Percentiles rank a stretch among this genome's conserved stretches.
phyloP scores from a whole-genome alignment of 1,284 basidiomycete species.

The Trichosporon sp. region DNA sequence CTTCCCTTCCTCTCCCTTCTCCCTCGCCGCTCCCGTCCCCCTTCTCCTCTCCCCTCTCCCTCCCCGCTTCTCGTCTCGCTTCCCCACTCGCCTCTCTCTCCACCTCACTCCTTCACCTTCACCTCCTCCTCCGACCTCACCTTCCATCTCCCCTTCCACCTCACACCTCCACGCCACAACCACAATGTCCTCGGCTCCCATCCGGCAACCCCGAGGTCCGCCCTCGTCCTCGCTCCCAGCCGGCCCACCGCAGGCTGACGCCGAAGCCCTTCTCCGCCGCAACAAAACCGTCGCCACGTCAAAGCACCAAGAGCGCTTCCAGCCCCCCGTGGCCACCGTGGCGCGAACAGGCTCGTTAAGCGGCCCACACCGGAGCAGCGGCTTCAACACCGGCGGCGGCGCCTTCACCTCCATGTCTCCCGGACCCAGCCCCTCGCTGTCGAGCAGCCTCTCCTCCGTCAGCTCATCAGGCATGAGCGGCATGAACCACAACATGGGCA shows the following conservation, averaged over 20 bases:
- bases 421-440: neutral
- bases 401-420: neutral
- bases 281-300: conserved; percentile 35
- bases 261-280: conserved; percentile 29
- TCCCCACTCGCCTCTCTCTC: neutral
- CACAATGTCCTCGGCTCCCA: conserved; percentile 30
- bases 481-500: neutral
- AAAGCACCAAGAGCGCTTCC: conserved; percentile 16
- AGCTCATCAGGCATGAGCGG: conserved; percentile 5
- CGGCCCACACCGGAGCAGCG: conserved; percentile 11
- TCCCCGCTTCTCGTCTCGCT: neutral
- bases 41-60: neutral
- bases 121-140: too few relatives aligned
- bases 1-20: neutral
- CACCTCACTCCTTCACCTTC: neutral
- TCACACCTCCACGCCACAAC: neutral
- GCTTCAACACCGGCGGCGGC: neutral
- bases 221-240: conserved; percentile 23
- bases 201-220: conserved; percentile 43
- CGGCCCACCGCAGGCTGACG: conserved; percentile 33
- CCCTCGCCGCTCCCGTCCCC: too few relatives aligned
- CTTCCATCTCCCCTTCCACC: neutral
- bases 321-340: neutral
- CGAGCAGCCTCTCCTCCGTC: conserved; percentile 8
- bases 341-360: conserved; percentile 4